Evolutionary conservation across 208 protist species (phyloP), one percentile per base, ranked within the genome.

Genomic region (Leishmania guyanensis): DNA sequence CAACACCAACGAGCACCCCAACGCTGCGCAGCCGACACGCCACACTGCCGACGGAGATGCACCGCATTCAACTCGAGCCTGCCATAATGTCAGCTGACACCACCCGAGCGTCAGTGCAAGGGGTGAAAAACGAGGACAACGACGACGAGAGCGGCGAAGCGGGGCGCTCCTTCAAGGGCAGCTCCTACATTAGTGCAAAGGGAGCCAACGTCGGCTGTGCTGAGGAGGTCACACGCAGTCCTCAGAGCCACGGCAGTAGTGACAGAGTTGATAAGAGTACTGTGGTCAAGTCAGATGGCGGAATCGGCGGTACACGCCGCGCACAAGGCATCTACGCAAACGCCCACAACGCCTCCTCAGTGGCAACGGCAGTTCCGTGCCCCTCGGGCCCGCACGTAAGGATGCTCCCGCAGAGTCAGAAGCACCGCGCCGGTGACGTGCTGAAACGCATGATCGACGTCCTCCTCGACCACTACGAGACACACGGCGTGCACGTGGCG

Each of bases 391-490:
- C 68, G 39, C 50, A 77, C 4, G 62, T 76, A 20, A 46, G 60
- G 17, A 1, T 54, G 9, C 62, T 81, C 65, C 71, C 82, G 14
- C 71, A 56, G 22, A 78, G 77, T 22, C 65, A 78, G 39, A 73
- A 62, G 14, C 82, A 85, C 56, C 82, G 82, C 77, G 82, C 82
- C n/a, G 53, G 77, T 12, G 82, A 85, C 54, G 77, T 81, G 71
- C 64, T 85, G 71, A 77, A 83, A 60, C 83, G 83, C 78, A 86
- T 86, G 78, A 60, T 87, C 46, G 79, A 50, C 5, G 78, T 83
- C 8, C 82, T 85, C 26, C 82, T 58, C 4, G 73, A 85, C 56
- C 82, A 85, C 64, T 81, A 81, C 72, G 82, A 85, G 0, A 60
- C 22, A 14, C 79, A 81, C 64, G 22, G 22, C 53, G 54, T 29